Percentiles rank a stretch among this genome's conserved stretches.
These are phyloP conservation scores for Aspergillus sp. DNA, from an alignment of 2,329 filamentous ascomycete species.

Conservation along the genomic window DNA sequence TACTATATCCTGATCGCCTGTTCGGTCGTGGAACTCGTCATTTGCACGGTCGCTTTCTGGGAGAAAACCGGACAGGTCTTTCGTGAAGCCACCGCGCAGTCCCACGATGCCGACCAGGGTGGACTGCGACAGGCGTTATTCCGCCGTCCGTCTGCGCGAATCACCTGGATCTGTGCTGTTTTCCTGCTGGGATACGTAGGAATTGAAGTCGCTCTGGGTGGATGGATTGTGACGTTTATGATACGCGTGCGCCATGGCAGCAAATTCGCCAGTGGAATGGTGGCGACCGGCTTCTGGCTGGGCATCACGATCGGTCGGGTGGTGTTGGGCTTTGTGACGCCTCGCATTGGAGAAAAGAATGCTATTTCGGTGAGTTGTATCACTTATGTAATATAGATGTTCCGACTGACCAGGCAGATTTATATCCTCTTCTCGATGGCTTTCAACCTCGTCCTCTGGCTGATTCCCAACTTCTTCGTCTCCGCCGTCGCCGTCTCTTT, in stretches of 20 bases:
- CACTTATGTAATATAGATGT: not conserved
- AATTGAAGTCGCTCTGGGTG: slow-evolving; percentile 64
- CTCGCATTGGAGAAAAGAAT: slow-evolving; percentile 61
- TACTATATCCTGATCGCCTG: slow-evolving; percentile 64
- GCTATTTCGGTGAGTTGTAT: slow-evolving; percentile 43
- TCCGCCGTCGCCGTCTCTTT: slow-evolving; percentile 67
- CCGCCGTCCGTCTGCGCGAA: slow-evolving; percentile 15
- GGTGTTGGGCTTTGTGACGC: slow-evolving; percentile 70
- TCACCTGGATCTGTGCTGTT: slow-evolving; percentile 39
- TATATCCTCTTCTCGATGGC: slow-evolving; percentile 63
- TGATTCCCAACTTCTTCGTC: slow-evolving; percentile 70
- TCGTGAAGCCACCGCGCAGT: slow-evolving; percentile 6
- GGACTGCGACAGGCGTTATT: slow-evolving; percentile 16
- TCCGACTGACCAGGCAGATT: slow-evolving; percentile 9
- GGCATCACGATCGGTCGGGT: slow-evolving; percentile 73
- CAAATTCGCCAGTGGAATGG: slow-evolving; percentile 68
- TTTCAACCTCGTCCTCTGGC: slow-evolving; percentile 73
- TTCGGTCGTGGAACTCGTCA: slow-evolving; percentile 18
- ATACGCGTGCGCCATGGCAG: slow-evolving; percentile 66
- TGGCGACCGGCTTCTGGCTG: slow-evolving; percentile 77
- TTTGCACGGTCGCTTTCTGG: slow-evolving; percentile 19
- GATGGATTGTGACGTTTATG: slow-evolving; percentile 87
- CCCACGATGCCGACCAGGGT: slow-evolving; percentile 7
- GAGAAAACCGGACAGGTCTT: slow-evolving; percentile 14
- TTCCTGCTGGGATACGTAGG: slow-evolving; percentile 79